Conservation (phyloP, 2,329 filamentous ascomycete species). For the Trichophyton simii region DNA sequence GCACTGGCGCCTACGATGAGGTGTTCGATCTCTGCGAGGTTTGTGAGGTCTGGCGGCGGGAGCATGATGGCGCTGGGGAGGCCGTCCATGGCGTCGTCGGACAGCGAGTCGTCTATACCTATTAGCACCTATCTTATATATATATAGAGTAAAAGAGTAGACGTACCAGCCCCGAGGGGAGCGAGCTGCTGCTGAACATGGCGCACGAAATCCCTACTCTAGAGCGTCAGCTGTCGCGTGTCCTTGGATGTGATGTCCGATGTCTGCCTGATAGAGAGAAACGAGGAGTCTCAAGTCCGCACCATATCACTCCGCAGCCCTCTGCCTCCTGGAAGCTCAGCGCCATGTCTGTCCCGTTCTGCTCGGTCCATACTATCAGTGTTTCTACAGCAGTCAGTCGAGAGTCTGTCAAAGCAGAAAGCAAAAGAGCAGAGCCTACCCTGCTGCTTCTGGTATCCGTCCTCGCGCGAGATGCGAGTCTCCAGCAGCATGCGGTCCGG, state of each 20-base stretch:
- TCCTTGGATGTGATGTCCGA: not conserved
- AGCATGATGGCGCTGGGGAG: conserved; percentile 57
- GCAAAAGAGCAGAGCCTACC: conserved; percentile 39
- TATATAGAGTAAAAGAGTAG: not conserved
- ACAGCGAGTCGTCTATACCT: conserved; percentile 63
- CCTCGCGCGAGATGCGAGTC: conserved; percentile 81
- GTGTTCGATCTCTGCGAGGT: conserved; percentile 71
- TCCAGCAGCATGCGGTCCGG: conserved; percentile 72
- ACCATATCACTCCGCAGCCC: conserved; percentile 88
- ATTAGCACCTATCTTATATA: conserved; percentile 4
- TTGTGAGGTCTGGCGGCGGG: conserved; percentile 66
- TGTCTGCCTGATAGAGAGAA: conserved; percentile 11
- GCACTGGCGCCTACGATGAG: conserved; percentile 68
- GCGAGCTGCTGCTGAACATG: conserved; percentile 63
- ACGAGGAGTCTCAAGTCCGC: no score
- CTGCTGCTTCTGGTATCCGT: conserved; percentile 97
- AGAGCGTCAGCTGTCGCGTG: conserved; percentile 16
- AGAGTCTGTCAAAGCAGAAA: not conserved
- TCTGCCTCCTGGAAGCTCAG: conserved; percentile 96
- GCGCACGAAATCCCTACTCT: conserved; percentile 73
- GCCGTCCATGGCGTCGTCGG: conserved; percentile 71
- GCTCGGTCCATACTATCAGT: conserved; percentile 94
- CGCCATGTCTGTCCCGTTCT: conserved; percentile 87
- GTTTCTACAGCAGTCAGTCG: conserved; percentile 52
- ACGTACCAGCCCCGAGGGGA: conserved; percentile 49